These are phyloP conservation scores for Adansonia digitata DNA, from an alignment of 345 rosid species.

Conservation along the genomic window DNA sequence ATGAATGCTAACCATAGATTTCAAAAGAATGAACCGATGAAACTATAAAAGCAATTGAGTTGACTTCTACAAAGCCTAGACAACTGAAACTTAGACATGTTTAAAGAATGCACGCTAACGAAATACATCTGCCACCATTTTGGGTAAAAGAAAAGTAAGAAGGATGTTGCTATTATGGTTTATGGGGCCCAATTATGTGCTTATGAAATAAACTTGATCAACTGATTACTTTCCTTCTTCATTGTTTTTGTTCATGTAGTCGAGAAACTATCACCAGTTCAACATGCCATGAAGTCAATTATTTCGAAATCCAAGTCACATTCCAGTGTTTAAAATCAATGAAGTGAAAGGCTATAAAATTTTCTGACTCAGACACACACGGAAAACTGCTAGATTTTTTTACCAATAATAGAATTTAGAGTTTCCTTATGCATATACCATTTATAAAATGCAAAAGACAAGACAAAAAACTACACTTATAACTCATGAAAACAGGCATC, in stretches of 20 bases:
- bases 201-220: not conserved
- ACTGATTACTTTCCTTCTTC: not conserved
- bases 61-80: too few relatives aligned
- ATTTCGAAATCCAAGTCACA: not conserved
- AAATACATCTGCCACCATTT: not conserved
- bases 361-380: not conserved
- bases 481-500: conserved; percentile 2
- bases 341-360: not conserved
- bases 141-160: not conserved
- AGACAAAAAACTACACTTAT: not conserved
- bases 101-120: too few relatives aligned
- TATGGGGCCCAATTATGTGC: not conserved
- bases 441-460: not conserved
- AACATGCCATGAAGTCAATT: not conserved
- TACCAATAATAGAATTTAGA: not conserved
- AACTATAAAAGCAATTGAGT: not conserved
- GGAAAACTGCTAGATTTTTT: not conserved
- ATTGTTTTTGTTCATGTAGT: not conserved
- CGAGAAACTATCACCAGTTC: not conserved
- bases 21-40: not conserved
- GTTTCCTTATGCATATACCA: not conserved
- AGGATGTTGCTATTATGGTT: not conserved
- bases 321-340: too few relatives aligned
- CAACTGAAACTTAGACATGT: too few relatives aligned
- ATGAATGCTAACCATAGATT: not conserved